These are phyloP conservation scores for Umbellularia californica DNA, from an alignment of 164 flowering plant genomes.

Conservation along the genomic window DNA sequence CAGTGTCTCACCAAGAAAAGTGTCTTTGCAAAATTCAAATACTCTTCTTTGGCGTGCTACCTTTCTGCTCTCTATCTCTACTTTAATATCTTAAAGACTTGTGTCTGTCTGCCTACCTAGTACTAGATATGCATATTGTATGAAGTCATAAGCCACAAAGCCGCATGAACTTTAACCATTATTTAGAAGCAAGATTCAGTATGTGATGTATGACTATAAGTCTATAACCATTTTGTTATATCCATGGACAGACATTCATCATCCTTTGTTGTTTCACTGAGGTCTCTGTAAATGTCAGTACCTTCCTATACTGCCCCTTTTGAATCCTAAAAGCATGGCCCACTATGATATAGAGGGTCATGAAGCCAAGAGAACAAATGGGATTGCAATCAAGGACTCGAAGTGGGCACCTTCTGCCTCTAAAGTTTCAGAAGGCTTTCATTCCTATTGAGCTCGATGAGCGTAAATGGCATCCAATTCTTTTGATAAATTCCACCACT, in stretches of 20 bases:
- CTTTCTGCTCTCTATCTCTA: not conserved
- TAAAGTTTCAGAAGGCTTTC: not conserved
- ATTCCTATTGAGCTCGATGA: slow-evolving; percentile 18
- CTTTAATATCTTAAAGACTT: not conserved
- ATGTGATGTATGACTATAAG: not conserved
- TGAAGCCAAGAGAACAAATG: slow-evolving; percentile 43
- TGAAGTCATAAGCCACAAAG: too few relatives aligned
- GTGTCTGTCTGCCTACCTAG: too few relatives aligned
- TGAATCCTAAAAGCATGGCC: slow-evolving; percentile 24
- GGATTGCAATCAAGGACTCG: slow-evolving; percentile 40
- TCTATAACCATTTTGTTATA: not conserved
- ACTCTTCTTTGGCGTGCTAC: slow-evolving; percentile 75
- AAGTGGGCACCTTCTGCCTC: not conserved
- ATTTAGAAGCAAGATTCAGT: not conserved
- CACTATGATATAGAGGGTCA: slow-evolving; percentile 47
- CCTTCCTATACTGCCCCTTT: slow-evolving; percentile 45
- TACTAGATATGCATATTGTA: too few relatives aligned
- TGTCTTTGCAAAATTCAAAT: slow-evolving; percentile 65
- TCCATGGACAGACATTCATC: slow-evolving; percentile 55
- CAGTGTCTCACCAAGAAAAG: slow-evolving; percentile 78
- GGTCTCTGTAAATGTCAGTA: slow-evolving; percentile 91
- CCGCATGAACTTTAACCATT: too few relatives aligned
- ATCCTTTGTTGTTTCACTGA: slow-evolving; percentile 75
- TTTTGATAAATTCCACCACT: slow-evolving; percentile 24
- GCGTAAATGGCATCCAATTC: slow-evolving; percentile 43